Evolutionary conservation across 768 basidiomycete genomes (phyloP).

Genomic region (Boletus vinaceobasis): DNA sequence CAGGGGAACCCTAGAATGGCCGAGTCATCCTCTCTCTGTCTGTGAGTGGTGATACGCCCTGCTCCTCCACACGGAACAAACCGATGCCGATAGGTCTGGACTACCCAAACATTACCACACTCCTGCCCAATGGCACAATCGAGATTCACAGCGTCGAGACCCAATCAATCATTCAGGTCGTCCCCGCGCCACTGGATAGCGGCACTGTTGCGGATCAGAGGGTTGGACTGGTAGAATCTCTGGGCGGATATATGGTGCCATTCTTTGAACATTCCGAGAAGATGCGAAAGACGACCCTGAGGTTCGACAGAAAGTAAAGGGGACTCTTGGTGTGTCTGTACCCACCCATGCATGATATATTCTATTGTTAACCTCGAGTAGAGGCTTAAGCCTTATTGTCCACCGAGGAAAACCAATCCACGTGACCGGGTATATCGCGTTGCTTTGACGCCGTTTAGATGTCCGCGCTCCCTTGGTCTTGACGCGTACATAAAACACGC

Average conservation of each 20-base stretch:
- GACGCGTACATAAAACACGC: conserved; percentile 12
- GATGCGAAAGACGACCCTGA: conserved; percentile 34
- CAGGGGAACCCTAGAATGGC: conserved; percentile 86
- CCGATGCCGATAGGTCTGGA: conserved; percentile 57
- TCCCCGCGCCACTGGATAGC: conserved; percentile 45
- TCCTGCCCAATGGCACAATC: conserved; percentile 75
- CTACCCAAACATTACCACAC: conserved; percentile 73
- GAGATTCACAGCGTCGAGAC: conserved; percentile 80
- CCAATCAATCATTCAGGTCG: conserved; percentile 66
- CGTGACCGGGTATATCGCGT: conserved; percentile 23
- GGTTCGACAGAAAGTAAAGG: conserved; percentile 21
- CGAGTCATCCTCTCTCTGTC: conserved; percentile 68
- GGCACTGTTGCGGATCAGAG: conserved; percentile 24
- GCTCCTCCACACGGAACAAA: neutral
- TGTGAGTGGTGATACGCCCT: conserved; percentile 47
- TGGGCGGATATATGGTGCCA: conserved; percentile 41
- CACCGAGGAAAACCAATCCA: conserved; percentile 17
- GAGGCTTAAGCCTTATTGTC: neutral
- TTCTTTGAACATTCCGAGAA: conserved; percentile 39
- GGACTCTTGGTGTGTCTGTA: conserved; percentile 22
- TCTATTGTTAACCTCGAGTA: conserved; percentile 7
- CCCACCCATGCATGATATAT: neutral
- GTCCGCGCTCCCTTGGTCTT: conserved; percentile 1
- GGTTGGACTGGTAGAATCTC: conserved; percentile 27
- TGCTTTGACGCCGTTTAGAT: conserved; percentile 22